phyloP scores from a whole-genome alignment of 306 rosid species.

The Quercus agrifolia region DNA sequence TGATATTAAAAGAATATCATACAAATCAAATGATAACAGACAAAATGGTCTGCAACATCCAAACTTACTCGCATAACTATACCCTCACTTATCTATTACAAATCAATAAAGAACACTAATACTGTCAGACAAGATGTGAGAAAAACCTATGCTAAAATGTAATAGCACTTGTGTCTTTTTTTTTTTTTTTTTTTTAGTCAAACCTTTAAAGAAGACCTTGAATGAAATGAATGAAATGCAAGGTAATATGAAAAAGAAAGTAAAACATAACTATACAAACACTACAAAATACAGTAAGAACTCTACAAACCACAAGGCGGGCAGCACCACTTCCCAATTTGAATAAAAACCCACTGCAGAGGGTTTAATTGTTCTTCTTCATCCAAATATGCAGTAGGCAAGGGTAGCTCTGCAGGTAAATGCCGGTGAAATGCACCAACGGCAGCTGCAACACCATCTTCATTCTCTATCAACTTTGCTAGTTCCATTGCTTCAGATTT shows the following conservation, averaged over 20 bases:
- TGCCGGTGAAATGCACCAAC: slow-evolving; percentile 90
- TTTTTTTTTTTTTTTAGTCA: not conserved
- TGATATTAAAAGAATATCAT: too few relatives aligned
- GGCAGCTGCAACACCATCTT: slow-evolving; percentile 93
- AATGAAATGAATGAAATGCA: slow-evolving; percentile 56
- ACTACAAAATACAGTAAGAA: slow-evolving; percentile 16
- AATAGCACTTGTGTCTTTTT: not conserved
- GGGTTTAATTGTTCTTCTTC: slow-evolving; percentile 48
- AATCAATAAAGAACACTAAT: slow-evolving; percentile 7
- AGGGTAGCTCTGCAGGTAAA: slow-evolving; percentile 70
- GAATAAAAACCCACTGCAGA: slow-evolving; percentile 60
- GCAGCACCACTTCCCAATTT: slow-evolving; percentile 61
- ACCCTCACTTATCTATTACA: slow-evolving; percentile 1
- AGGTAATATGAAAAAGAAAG: slow-evolving; percentile 18
- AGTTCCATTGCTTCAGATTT: slow-evolving; percentile 65
- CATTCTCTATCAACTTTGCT: slow-evolving; percentile 75
- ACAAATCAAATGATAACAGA: too few relatives aligned
- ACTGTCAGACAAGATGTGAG: slow-evolving; percentile 4
- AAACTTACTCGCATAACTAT: too few relatives aligned
- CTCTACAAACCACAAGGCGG: slow-evolving; percentile 57
- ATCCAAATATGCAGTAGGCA: slow-evolving; percentile 45
- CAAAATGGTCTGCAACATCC: too few relatives aligned
- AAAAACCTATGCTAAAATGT: slow-evolving; percentile 9
- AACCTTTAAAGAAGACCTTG: slow-evolving; percentile 7
- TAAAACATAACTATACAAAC: not conserved